phyloP scores from a whole-genome alignment of 148 eudicot genomes.

The Diospyros lotus region DNA sequence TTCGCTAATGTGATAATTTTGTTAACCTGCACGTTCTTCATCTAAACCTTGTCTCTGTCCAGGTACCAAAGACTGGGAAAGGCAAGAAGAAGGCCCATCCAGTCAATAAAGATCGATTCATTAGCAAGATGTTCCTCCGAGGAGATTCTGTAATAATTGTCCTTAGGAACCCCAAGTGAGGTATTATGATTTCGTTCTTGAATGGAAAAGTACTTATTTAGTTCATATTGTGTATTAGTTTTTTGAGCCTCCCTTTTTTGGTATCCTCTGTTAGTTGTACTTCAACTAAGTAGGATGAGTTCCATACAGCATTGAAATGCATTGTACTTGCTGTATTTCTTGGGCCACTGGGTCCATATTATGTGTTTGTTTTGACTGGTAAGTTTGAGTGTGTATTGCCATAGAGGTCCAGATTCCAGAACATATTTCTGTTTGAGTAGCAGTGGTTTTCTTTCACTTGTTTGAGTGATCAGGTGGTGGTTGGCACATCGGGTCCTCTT shows the following conservation, averaged over 20 bases:
- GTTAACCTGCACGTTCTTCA: neutral
- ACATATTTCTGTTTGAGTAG: neutral
- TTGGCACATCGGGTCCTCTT: neutral
- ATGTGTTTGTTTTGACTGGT: too few species aligned
- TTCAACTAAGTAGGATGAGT: too few species aligned
- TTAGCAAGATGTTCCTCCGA: conserved; percentile 91
- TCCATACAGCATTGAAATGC: too few species aligned
- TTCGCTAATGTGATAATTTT: neutral
- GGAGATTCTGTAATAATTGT: conserved; percentile 93
- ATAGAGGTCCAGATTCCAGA: neutral
- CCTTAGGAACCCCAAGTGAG: conserved; percentile 76
- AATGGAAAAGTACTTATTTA: neutral
- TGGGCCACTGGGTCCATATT: too few species aligned
- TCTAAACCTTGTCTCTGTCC: neutral
- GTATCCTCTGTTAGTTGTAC: neutral
- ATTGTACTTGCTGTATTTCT: too few species aligned
- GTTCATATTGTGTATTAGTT: neutral
- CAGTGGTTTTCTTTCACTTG: neutral
- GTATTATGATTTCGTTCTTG: conserved; percentile 2
- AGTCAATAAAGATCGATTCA: conserved; percentile 81
- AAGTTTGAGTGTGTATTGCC: too few species aligned
- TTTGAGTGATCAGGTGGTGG: neutral
- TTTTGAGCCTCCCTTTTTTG: neutral
- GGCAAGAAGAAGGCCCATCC: conserved; percentile 89
- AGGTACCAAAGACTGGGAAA: conserved; percentile 91